phyloP scores from a whole-genome alignment of 2,329 filamentous ascomycete genomes.

The Epichloe coenophiala region DNA sequence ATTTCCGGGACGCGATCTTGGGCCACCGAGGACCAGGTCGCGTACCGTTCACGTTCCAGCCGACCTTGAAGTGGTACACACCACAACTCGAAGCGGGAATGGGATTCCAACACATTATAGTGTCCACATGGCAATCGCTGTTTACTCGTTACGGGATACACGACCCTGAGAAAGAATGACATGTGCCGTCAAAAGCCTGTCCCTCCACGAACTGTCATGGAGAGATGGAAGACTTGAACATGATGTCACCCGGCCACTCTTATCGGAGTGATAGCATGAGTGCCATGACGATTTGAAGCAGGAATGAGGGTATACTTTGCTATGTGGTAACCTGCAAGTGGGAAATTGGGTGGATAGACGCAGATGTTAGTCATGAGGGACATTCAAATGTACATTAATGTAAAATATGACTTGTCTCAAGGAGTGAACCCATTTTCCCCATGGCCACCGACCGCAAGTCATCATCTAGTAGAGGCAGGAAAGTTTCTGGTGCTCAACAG shows the following conservation, averaged over 20 bases:
- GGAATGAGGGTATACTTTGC: neutral
- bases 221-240: neutral
- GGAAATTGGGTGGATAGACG: no score
- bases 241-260: neutral
- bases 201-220: no score
- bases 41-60: slow-evolving; percentile 25
- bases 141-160: slow-evolving; percentile 19
- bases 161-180: slow-evolving; percentile 8
- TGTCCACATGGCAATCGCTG: slow-evolving; percentile 29
- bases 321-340: neutral
- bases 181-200: neutral
- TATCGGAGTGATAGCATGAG: no score
- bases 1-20: slow-evolving; percentile 15
- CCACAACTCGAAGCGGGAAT: slow-evolving; percentile 32
- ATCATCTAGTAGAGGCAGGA: slow-evolving; percentile 30
- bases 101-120: slow-evolving; percentile 34
- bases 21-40: neutral
- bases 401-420: neutral
- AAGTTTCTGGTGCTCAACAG: slow-evolving; percentile 64
- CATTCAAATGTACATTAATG: neutral
- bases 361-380: neutral
- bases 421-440: neutral
- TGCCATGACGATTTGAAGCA: neutral
- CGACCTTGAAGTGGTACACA: slow-evolving; percentile 39
- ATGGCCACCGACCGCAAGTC: neutral